Evolutionary conservation across 1,284 basidiomycete species (phyloP).

Genomic region (Cutaneotrichosporon sp.): DNA sequence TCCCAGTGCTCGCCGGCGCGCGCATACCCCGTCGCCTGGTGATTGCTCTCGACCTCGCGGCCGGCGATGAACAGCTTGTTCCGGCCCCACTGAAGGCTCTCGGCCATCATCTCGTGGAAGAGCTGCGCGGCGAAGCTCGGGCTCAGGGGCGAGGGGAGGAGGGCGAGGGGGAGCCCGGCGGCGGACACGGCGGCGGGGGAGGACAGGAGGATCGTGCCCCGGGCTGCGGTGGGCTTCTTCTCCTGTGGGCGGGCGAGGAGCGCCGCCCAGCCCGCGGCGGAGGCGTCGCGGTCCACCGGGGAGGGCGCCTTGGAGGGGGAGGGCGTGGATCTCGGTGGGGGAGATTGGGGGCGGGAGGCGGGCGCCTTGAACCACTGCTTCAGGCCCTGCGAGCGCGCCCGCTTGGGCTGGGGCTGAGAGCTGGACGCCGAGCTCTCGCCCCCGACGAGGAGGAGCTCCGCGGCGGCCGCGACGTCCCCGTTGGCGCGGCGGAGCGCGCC

Average conservation of each 20-base stretch:
- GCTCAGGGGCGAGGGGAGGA: constrained; percentile 62
- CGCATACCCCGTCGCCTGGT: constrained; percentile 69
- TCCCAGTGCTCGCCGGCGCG: constrained; percentile 57
- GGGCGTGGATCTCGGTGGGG: background rate
- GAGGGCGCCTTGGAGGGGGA: constrained; percentile 18
- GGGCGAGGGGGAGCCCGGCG: constrained; percentile 51
- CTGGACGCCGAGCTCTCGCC: background rate
- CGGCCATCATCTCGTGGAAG: constrained; percentile 58
- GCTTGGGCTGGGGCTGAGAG: background rate
- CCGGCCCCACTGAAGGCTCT: constrained; percentile 40
- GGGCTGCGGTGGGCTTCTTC: constrained; percentile 15
- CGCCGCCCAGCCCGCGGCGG: constrained; percentile 23
- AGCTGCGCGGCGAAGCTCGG: constrained; percentile 62
- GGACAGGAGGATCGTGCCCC: constrained; percentile 32
- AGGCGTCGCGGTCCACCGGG: constrained; percentile 8
- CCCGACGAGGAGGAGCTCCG: constrained; percentile 55
- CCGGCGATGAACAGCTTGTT: constrained; percentile 49
- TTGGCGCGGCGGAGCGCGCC: constrained; percentile 63
- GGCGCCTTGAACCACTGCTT: constrained; percentile 16
- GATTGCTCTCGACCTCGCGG: constrained; percentile 60
- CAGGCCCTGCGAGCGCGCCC: background rate
- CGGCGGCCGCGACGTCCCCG: constrained; percentile 65
- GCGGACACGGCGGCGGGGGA: constrained; percentile 60
- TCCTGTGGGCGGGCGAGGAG: constrained; percentile 10
- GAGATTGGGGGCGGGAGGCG: background rate